Evolutionary conservation across 441 rosid genomes (phyloP).

Genomic region (Arabidopsis hybrid): DNA sequence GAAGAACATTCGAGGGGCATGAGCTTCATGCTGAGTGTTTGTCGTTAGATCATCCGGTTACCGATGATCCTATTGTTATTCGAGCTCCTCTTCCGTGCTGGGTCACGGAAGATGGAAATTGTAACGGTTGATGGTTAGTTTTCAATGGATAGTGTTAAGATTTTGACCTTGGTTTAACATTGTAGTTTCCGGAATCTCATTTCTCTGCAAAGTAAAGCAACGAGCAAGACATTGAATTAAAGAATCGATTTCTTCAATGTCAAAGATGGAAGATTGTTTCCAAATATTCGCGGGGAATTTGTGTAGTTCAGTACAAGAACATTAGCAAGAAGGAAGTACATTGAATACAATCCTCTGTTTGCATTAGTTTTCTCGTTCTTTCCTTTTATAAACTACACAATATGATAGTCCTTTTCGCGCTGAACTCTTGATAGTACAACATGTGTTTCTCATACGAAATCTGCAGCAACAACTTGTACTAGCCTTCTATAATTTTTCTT

Average conservation of each 20-base stretch:
- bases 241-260: neutral
- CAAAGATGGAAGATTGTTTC: neutral
- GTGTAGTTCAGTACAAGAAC: neutral
- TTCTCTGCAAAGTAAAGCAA: neutral
- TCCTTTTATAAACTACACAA: no score
- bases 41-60: slow-evolving; percentile 77
- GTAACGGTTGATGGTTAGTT: neutral
- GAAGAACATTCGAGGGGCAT: slow-evolving; percentile 61
- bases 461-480: no score
- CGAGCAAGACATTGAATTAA: neutral
- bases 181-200: neutral
- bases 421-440: no score
- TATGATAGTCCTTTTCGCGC: no score
- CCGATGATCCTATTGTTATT: slow-evolving; percentile 51
- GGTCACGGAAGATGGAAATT: slow-evolving; percentile 42
- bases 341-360: neutral
- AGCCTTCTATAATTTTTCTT: no score
- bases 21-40: slow-evolving; percentile 90
- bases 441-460: no score
- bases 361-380: neutral
- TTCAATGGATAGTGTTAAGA: neutral
- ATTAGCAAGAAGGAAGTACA: neutral
- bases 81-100: slow-evolving; percentile 74
- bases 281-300: neutral
- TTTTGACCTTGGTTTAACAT: neutral